Evolutionary conservation across 768 basidiomycete species (phyloP).

Genomic region (Lentinula sp.): DNA sequence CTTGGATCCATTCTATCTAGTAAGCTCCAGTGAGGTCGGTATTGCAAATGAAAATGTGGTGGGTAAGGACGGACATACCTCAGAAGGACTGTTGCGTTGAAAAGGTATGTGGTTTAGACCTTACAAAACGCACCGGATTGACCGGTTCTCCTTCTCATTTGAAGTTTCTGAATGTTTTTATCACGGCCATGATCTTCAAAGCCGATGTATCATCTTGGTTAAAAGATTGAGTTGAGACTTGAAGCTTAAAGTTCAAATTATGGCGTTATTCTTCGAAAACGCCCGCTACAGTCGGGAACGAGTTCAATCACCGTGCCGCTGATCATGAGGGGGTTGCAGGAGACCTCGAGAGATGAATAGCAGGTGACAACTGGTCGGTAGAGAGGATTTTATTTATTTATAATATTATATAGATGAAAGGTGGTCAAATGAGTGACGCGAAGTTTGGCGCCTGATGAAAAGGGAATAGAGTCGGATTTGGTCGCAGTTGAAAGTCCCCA

Average conservation of each 20-base stretch:
- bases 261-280: not conserved
- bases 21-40: not conserved
- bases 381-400: too few species aligned
- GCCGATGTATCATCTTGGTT: not conserved
- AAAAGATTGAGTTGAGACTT: too few species aligned
- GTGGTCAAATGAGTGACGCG: too few species aligned
- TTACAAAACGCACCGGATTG: not conserved
- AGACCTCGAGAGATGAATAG: not conserved
- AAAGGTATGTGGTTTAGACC: not conserved
- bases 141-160: not conserved
- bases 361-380: not conserved
- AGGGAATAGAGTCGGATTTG: not conserved
- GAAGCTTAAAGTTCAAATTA: not conserved
- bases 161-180: not conserved
- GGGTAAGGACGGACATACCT: not conserved
- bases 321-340: not conserved
- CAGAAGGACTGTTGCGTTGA: not conserved
- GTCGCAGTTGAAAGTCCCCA: not conserved
- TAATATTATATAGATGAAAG: too few species aligned
- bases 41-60: not conserved
- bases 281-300: not conserved
- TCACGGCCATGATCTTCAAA: not conserved
- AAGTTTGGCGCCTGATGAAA: not conserved
- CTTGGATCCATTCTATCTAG: not conserved
- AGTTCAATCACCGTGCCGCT: not conserved